phyloP scores from a whole-genome alignment of 257 asterid genomes.

The Cynanchum wilfordii region DNA sequence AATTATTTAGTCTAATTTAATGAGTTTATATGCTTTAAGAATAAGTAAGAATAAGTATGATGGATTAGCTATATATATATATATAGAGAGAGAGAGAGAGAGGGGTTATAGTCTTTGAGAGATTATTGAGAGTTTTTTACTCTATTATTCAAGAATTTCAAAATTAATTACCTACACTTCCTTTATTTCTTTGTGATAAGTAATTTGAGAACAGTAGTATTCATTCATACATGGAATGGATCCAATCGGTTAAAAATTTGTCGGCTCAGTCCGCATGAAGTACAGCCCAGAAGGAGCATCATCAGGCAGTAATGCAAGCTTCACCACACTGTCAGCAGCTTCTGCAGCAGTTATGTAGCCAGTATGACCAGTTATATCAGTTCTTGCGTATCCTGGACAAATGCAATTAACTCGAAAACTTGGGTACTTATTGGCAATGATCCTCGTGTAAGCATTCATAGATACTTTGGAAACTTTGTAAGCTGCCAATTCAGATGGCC shows the following conservation, averaged over 20 bases:
- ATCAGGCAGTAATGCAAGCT: conserved; percentile 34
- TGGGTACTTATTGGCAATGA: conserved; percentile 31
- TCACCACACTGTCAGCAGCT: conserved; percentile 43
- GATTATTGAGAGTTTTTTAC: no score
- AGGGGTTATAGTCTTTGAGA: no score
- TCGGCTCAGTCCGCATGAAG: conserved; percentile 15
- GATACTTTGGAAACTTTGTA: conserved; percentile 56
- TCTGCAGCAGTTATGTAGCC: conserved; percentile 29
- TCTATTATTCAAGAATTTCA: no score
- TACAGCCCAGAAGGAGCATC: conserved; percentile 44
- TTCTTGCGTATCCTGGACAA: conserved; percentile 49
- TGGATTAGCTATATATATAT: no score
- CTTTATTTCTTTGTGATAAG: no score
- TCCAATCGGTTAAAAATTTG: conserved; percentile 14
- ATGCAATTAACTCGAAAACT: conserved; percentile 29
- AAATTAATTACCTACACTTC: no score
- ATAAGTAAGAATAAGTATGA: no score
- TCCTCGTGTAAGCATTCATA: conserved; percentile 42
- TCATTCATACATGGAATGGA: not conserved
- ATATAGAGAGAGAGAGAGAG: no score
- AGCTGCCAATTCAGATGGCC: conserved; percentile 40
- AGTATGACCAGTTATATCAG: conserved; percentile 30
- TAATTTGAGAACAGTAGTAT: not conserved
- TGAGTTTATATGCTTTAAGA: no score
- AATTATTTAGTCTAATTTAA: no score